Conservation (phyloP, 768 basidiomycete genomes). For the Cantharellus anzutake region DNA sequence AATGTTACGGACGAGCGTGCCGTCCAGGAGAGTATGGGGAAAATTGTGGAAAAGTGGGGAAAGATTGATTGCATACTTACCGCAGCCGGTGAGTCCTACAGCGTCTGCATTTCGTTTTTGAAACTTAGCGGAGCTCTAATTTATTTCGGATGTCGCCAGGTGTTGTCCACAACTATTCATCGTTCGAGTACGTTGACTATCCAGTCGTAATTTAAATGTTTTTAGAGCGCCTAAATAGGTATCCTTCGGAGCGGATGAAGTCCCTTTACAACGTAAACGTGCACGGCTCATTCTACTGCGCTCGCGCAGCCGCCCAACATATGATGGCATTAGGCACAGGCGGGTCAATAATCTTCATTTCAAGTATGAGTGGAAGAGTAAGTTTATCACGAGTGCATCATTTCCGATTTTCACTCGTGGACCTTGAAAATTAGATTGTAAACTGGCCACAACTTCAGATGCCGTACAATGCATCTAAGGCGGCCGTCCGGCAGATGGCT, state of each 20-base stretch:
- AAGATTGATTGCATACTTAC: conserved; percentile 71
- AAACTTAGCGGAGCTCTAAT: conserved; percentile 4
- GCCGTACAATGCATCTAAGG: conserved; percentile 88
- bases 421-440: conserved; percentile 15
- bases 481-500: conserved; percentile 88
- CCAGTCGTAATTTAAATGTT: background rate
- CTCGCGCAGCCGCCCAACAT: conserved; percentile 77
- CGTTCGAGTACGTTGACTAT: conserved; percentile 45
- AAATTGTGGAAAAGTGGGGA: conserved; percentile 44
- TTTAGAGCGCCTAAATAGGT: conserved; percentile 23
- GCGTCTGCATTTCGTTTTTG: too few species aligned
- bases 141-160: conserved; percentile 22
- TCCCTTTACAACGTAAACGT: conserved; percentile 84
- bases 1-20: conserved; percentile 72
- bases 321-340: conserved; percentile 55
- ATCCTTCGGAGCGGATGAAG: conserved; percentile 72
- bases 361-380: conserved; percentile 83
- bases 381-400: conserved; percentile 50
- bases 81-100: conserved; percentile 42
- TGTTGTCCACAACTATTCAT: conserved; percentile 75
- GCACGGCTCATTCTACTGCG: conserved; percentile 89
- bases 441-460: conserved; percentile 39
- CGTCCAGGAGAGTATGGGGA: conserved; percentile 53
- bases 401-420: background rate
- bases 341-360: conserved; percentile 71